Conservation (phyloP, 768 basidiomycete species). For the Cyclocybe aegerita region DNA sequence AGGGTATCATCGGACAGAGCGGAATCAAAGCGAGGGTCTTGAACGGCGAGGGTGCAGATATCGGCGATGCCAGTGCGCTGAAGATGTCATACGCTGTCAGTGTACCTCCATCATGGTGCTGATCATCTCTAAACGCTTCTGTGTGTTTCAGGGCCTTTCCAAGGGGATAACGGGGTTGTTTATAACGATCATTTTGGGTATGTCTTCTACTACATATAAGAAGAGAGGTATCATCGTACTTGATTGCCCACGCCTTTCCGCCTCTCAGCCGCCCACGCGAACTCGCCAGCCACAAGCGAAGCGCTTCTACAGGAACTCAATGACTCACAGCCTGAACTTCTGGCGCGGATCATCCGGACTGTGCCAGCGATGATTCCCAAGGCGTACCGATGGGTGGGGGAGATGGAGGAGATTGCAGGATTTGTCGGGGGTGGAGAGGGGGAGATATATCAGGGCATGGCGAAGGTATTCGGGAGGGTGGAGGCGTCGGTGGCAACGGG, state of each 20-base stretch:
- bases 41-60: constrained; percentile 43
- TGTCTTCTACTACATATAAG: constrained; percentile 13
- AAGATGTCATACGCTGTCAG: constrained; percentile 66
- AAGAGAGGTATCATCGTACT: not conserved
- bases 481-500: constrained; percentile 35
- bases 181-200: constrained; percentile 58
- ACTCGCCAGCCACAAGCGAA: constrained; percentile 61
- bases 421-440: constrained; percentile 50
- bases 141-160: constrained; percentile 43
- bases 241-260: not conserved
- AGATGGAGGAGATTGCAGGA: constrained; percentile 62
- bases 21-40: constrained; percentile 48
- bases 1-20: constrained; percentile 31
- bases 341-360: constrained; percentile 35
- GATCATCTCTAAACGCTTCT: not conserved
- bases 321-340: constrained; percentile 42
- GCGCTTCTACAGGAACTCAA: constrained; percentile 51
- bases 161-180: constrained; percentile 55
- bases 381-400: constrained; percentile 60
- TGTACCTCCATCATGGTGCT: constrained; percentile 5
- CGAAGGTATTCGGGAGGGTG: constrained; percentile 43
- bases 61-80: constrained; percentile 60
- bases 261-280: constrained; percentile 46
- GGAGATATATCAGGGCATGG: constrained; percentile 47
- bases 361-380: constrained; percentile 58